Evolutionary conservation across 306 rosid genomes (phyloP).

Genomic region (Casuarina cunninghamiana): DNA sequence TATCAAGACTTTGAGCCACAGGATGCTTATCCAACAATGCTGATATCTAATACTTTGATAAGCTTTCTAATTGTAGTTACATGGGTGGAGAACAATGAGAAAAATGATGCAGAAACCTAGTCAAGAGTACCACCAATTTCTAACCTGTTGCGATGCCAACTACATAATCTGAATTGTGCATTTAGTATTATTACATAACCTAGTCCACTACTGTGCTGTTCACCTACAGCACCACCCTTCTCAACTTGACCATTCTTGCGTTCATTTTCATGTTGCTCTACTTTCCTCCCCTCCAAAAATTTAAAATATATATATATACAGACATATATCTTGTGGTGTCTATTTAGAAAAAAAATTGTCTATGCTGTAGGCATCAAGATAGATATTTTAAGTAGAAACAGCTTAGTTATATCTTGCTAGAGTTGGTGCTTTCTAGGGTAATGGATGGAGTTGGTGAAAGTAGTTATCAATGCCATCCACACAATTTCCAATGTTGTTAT

Average conservation of each 20-base stretch:
- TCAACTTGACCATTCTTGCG: neutral
- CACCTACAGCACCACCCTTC: neutral
- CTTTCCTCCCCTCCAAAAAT: neutral
- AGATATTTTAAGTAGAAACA: neutral
- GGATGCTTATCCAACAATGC: neutral
- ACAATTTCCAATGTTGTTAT: no score
- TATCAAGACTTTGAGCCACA: neutral
- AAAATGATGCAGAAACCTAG: neutral
- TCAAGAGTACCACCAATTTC: neutral
- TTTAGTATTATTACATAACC: neutral
- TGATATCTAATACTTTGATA: neutral
- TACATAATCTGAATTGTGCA: neutral
- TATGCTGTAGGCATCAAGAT: neutral
- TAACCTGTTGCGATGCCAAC: neutral
- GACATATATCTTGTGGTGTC: no score
- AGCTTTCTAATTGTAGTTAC: neutral
- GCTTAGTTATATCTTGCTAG: neutral
- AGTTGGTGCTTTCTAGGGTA: neutral
- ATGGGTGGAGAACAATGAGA: neutral
- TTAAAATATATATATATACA: no score
- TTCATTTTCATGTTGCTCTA: neutral
- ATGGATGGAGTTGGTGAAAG: conserved; percentile 4
- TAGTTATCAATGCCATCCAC: neutral
- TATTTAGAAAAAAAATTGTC: neutral
- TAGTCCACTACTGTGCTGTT: neutral